Evolutionary conservation across 176 grass and related monocot genomes (phyloP).

Genomic region (Bolboschoenus planiculmis): DNA sequence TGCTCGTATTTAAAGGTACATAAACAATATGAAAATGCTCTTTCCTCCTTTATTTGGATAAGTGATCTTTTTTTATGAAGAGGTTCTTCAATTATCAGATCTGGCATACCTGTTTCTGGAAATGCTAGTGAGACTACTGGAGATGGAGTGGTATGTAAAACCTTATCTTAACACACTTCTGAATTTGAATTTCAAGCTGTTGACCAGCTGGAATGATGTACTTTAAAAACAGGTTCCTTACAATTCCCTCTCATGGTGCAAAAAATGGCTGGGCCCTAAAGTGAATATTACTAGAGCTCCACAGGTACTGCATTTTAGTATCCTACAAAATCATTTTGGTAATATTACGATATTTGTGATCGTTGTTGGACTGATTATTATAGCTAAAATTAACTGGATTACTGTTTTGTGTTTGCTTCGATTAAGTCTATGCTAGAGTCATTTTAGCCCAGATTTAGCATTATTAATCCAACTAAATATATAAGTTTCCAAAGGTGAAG

Average conservation of each 20-base stretch:
- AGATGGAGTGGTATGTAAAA: slow-evolving; percentile 78
- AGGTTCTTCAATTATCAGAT: slow-evolving; percentile 55
- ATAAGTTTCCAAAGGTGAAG: too few relatives aligned
- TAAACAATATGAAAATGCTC: background rate
- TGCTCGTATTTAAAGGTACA: background rate
- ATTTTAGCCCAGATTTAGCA: too few relatives aligned
- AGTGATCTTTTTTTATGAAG: slow-evolving; percentile 20
- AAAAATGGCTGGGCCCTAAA: slow-evolving; percentile 92
- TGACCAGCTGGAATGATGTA: slow-evolving; percentile 7
- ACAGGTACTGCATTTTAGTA: slow-evolving; percentile 45
- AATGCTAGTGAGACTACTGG: slow-evolving; percentile 63
- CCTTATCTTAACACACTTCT: slow-evolving; percentile 13
- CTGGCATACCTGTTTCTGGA: slow-evolving; percentile 81
- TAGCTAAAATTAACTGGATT: background rate
- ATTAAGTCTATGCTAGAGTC: background rate
- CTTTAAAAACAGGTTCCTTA: slow-evolving; percentile 65
- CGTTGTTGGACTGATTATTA: background rate
- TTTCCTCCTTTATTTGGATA: background rate
- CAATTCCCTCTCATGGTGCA: slow-evolving; percentile 97
- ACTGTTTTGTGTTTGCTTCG: background rate
- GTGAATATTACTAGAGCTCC: slow-evolving; percentile 92
- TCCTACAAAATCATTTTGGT: background rate
- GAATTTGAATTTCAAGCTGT: background rate
- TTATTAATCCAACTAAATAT: too few relatives aligned
- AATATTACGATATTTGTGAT: background rate